phyloP scores from a whole-genome alignment of 2,329 filamentous ascomycete species.

The Talaromyces sp. region DNA sequence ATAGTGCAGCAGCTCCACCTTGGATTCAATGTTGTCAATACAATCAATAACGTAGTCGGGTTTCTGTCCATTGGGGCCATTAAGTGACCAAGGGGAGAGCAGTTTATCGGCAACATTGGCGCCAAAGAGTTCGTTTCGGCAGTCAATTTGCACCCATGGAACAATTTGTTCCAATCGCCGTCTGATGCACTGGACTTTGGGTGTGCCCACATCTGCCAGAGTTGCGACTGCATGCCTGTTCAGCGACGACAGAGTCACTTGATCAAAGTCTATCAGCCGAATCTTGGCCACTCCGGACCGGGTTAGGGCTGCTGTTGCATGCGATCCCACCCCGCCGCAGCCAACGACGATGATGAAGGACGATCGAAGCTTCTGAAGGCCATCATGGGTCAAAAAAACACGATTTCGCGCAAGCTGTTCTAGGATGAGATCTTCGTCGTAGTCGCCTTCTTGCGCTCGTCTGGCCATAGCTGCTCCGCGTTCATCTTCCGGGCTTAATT shows the following conservation, averaged over 20 bases:
- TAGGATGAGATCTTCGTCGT: slow-evolving; percentile 75
- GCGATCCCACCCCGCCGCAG: slow-evolving; percentile 90
- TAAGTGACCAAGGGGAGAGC: slow-evolving; percentile 58
- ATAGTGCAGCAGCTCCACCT: slow-evolving; percentile 83
- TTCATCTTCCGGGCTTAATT: slow-evolving; percentile 49
- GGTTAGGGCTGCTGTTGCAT: slow-evolving; percentile 78
- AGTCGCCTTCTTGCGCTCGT: slow-evolving; percentile 57
- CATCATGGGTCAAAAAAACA: slow-evolving; percentile 80
- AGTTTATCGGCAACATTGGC: slow-evolving; percentile 60
- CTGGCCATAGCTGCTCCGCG: slow-evolving; percentile 54
- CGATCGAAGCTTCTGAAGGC: slow-evolving; percentile 70
- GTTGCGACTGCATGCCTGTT: slow-evolving; percentile 97
- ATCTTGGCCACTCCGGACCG: slow-evolving; percentile 85
- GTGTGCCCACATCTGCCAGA: slow-evolving; percentile 83
- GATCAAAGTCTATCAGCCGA: slow-evolving; percentile 91
- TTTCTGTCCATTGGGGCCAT: slow-evolving; percentile 37
- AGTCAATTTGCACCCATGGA: slow-evolving; percentile 88
- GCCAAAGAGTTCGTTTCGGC: slow-evolving; percentile 77
- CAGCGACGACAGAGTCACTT: slow-evolving; percentile 88
- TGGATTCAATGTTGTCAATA: slow-evolving; percentile 97
- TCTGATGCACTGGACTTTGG: slow-evolving; percentile 82
- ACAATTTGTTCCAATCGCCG: slow-evolving; percentile 77
- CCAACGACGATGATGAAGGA: slow-evolving; percentile 88
- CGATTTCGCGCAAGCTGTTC: slow-evolving; percentile 92
- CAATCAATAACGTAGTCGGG: slow-evolving; percentile 93